Evolutionary conservation across 1,284 basidiomycete genomes (phyloP).

Genomic region (Ceratobasidium sp.): DNA sequence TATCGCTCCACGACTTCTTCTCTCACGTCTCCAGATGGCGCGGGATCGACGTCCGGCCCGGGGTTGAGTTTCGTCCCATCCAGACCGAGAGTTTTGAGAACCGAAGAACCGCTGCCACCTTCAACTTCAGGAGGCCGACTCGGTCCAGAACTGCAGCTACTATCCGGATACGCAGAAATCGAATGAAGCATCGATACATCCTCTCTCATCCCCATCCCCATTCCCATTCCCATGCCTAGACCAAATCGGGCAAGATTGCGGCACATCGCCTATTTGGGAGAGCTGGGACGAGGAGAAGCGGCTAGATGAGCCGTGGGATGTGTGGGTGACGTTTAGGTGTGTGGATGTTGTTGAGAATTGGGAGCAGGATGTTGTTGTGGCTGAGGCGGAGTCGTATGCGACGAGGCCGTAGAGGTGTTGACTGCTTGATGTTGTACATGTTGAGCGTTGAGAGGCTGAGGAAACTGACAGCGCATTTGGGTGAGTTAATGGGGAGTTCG

Average conservation of each 20-base stretch:
- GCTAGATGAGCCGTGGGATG: constrained; percentile 7
- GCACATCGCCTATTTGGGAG: constrained; percentile 33
- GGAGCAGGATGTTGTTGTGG: constrained; percentile 8
- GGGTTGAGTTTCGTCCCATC: constrained; percentile 28
- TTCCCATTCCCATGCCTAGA: constrained; percentile 1
- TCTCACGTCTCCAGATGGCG: not conserved
- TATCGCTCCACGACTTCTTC: not conserved
- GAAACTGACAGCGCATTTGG: constrained; percentile 5
- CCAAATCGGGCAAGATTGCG: constrained; percentile 18
- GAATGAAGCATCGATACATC: constrained; percentile 24
- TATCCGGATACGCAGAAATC: constrained; percentile 31
- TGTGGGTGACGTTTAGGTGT: constrained; percentile 15
- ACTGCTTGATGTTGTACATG: constrained; percentile 34
- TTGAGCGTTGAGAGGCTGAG: constrained; percentile 31
- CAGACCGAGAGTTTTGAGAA: constrained; percentile 16
- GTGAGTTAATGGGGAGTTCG: not conserved
- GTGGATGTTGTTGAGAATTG: constrained; percentile 5
- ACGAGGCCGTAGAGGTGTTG: constrained; percentile 44
- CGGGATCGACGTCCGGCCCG: constrained; percentile 17
- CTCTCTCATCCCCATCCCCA: not conserved
- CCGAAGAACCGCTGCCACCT: constrained; percentile 9
- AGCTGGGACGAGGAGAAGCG: constrained; percentile 31
- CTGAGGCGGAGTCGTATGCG: constrained; percentile 38
- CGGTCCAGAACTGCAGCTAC: constrained; percentile 26
- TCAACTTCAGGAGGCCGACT: constrained; percentile 11